Percentiles rank a stretch among this genome's conserved stretches.
Evolutionary conservation across 73 alveolate species (phyloP).

Genomic region (Tetrahymena borealis): DNA sequence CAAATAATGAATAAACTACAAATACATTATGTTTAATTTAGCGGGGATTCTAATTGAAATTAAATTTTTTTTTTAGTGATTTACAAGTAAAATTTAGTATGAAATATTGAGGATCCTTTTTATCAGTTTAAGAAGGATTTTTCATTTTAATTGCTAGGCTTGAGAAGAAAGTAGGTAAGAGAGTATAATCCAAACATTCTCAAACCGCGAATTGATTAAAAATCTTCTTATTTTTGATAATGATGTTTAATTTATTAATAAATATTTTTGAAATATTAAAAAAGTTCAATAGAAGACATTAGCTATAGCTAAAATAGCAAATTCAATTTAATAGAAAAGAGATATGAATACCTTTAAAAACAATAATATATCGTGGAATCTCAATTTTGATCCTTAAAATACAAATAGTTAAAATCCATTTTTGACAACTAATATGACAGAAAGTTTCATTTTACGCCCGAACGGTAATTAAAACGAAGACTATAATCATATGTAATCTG

Average conservation of each 20-base stretch:
- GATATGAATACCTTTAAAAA: not conserved
- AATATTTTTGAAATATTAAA: not conserved
- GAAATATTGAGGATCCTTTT: no score
- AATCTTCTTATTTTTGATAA: not conserved
- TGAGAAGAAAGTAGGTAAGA: not conserved
- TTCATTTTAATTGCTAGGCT: not conserved
- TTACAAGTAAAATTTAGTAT: no score
- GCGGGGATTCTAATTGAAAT: no score
- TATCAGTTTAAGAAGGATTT: no score
- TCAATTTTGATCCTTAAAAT: not conserved
- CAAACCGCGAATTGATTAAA: not conserved
- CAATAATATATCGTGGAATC: not conserved
- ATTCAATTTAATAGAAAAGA: not conserved
- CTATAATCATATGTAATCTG: not conserved
- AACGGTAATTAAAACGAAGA: not conserved
- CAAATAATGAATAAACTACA: no score
- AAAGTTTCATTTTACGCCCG: not conserved
- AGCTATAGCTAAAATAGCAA: not conserved
- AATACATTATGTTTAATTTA: no score
- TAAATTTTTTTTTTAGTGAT: no score
- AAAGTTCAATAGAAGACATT: not conserved
- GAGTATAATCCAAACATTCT: not conserved
- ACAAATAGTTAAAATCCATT: not conserved
- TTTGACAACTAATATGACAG: not conserved
- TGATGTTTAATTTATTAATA: not conserved